phyloP scores from a whole-genome alignment of 352 stramenopile genomes.

The Detonula confervacea region DNA sequence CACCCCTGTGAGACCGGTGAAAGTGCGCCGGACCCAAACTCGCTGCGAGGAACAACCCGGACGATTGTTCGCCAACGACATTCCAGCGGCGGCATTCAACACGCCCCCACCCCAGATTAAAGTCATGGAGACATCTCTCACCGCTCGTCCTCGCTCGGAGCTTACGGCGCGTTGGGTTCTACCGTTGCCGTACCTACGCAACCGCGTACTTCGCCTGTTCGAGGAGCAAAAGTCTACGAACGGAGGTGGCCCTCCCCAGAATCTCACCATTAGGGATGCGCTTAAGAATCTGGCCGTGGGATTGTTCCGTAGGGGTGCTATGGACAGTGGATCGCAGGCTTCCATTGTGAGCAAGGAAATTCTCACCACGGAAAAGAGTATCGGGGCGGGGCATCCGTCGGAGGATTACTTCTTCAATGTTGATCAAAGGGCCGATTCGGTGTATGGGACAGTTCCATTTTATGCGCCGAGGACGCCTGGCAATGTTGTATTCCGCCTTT shows the following conservation, averaged over 20 bases:
- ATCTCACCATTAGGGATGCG: conserved; percentile 57
- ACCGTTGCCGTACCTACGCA: conserved; percentile 63
- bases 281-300: conserved; percentile 66
- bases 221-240: conserved; percentile 23
- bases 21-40: conserved; percentile 49
- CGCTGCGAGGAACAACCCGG: conserved; percentile 75
- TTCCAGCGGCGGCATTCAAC: conserved; percentile 35
- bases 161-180: conserved; percentile 77
- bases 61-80: conserved; percentile 67
- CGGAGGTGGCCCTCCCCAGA: conserved; percentile 32
- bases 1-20: conserved; percentile 34
- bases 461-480: conserved; percentile 80
- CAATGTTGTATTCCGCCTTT: conserved; percentile 84
- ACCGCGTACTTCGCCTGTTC: conserved; percentile 41
- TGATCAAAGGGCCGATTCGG: conserved; percentile 55
- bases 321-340: conserved; percentile 69
- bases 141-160: conserved; percentile 65
- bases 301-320: conserved; percentile 77
- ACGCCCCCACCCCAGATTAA: too few relatives aligned
- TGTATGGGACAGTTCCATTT: conserved; percentile 79
- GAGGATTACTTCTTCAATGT: conserved; percentile 66
- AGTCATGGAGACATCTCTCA: conserved; percentile 35
- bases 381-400: not conserved
- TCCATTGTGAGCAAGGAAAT: conserved; percentile 83
- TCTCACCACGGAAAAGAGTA: conserved; percentile 33